A percentile compares a stretch with the other conserved stretches of the same genome.
phyloP scores from a whole-genome alignment of 805 yeast species.

The Ogataea dorogensis region DNA sequence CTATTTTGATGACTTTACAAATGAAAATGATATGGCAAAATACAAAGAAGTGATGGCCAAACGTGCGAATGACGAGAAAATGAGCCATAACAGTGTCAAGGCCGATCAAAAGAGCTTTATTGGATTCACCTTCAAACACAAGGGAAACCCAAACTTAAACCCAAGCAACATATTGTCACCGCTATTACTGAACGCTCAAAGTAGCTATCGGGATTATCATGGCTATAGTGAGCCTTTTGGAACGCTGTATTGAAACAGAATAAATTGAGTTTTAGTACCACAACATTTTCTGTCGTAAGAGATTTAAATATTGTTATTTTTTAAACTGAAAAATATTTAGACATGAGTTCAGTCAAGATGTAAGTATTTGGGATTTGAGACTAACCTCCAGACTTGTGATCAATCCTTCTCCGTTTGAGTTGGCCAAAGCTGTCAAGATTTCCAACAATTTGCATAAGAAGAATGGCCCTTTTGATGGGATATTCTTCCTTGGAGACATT shows the following conservation, averaged over 20 bases:
- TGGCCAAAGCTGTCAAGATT: conserved; percentile 44
- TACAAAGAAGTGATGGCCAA: conserved; percentile 96
- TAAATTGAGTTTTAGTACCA: not conserved
- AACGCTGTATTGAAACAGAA: conserved; percentile 29
- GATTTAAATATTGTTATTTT: not conserved
- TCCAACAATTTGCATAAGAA: conserved; percentile 50
- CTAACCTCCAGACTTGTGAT: conserved; percentile 36
- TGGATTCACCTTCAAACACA: conserved; percentile 95
- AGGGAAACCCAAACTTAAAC: conserved; percentile 53
- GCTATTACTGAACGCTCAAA: conserved; percentile 27
- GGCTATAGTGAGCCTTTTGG: conserved; percentile 36
- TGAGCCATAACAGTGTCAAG: conserved; percentile 64
- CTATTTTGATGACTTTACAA: conserved; percentile 94
- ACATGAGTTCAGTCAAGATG: conserved; percentile 8
- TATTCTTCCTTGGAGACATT: conserved; percentile 52
- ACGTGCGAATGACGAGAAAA: conserved; percentile 76
- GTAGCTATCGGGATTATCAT: conserved; percentile 22
- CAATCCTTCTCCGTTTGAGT: conserved; percentile 41
- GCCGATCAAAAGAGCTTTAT: conserved; percentile 72
- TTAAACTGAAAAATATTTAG: conserved; percentile 3
- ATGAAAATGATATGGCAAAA: conserved; percentile 95
- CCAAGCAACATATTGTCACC: conserved; percentile 35
- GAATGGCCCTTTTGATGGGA: conserved; percentile 65
- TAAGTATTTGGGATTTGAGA: not conserved
- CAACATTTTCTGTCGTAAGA: conserved; percentile 1